Evolutionary conservation across 306 rosid genomes (phyloP).

Genomic region (Aeschynomene evenia): DNA sequence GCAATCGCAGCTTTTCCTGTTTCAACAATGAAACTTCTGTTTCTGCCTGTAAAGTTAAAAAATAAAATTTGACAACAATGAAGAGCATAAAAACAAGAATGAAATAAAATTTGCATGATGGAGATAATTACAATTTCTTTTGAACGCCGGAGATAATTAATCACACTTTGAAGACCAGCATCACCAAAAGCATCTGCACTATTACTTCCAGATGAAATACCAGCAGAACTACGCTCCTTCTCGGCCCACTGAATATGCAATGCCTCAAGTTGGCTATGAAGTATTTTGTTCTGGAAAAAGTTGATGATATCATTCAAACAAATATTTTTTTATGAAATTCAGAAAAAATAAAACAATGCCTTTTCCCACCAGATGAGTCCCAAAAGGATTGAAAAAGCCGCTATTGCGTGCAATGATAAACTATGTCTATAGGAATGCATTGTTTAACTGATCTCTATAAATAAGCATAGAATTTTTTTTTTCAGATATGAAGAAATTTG

Average conservation of each 20-base stretch:
- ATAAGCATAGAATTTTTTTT: no score
- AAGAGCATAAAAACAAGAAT: background rate
- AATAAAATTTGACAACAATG: conserved; percentile 10
- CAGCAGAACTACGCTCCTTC: conserved; percentile 73
- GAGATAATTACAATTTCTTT: conserved; percentile 77
- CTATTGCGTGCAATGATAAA: background rate
- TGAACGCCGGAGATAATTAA: conserved; percentile 80
- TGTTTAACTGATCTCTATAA: no score
- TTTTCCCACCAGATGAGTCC: background rate
- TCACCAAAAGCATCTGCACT: conserved; percentile 46
- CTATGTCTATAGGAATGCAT: background rate
- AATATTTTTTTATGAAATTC: conserved; percentile 4
- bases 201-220: conserved; percentile 53
- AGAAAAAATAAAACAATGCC: background rate
- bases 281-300: conserved; percentile 73
- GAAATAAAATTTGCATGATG: conserved; percentile 6
- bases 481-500: no score
- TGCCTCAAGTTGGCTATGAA: conserved; percentile 87
- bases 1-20: conserved; percentile 83
- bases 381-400: background rate
- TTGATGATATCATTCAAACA: background rate
- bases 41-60: conserved; percentile 68
- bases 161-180: conserved; percentile 71
- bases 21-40: conserved; percentile 82
- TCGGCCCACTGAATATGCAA: conserved; percentile 86